Base-by-base conservation (phyloP, 345 rosid species). In the Rhodomyrtus tomentosa region DNA sequence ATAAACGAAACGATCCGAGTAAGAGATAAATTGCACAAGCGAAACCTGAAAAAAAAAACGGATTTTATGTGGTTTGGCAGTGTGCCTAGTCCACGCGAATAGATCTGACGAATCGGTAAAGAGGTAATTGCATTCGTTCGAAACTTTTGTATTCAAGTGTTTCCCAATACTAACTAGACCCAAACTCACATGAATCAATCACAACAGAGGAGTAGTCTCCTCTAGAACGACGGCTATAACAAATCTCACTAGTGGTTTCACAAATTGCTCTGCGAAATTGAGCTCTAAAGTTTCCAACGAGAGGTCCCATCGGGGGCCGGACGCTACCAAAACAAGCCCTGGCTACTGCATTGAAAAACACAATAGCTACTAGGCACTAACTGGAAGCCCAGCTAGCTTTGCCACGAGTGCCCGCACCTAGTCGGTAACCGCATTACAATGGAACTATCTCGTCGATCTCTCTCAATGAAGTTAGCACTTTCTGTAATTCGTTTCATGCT, bases 31-130 rank as follows among this genome's bases (percentile, higher is more conserved):
- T 36, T 8, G 13, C 42, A 9, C 22, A 4, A 68, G 12, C 9
- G 24, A 68, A 68, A 68, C 11, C 3, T 8, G 10, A 10, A 68
- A 68, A 10, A 68, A 68, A 36, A 0, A 32, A 2, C 2, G 21
- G 40, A 68, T 8, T 8, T 68, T 32, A 32, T 0, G 38, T 68
- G 76, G 0, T 18, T 68, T 0, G 24, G 0, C 7, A 1, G 5
- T 20, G 9, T 68, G 25, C 9, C 25, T 68, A 68, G 0, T 10
- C 59, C 40, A 29, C 5, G 1, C 4, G 10, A 9, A 62, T 32
- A 62, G 29, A 25, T 25, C 12, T n/a, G 16, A 56, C 6, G 32
- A 32, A 18, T 18, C 2, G 24, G 21, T 32, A 20, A 2, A 5
- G 1, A 36, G 12, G 13, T 7, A 36, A 36, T 68, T 68, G 38